These are phyloP conservation scores for Colletotrichum sp. DNA, from an alignment of 2,329 filamentous ascomycete species.

Conservation along the genomic window DNA sequence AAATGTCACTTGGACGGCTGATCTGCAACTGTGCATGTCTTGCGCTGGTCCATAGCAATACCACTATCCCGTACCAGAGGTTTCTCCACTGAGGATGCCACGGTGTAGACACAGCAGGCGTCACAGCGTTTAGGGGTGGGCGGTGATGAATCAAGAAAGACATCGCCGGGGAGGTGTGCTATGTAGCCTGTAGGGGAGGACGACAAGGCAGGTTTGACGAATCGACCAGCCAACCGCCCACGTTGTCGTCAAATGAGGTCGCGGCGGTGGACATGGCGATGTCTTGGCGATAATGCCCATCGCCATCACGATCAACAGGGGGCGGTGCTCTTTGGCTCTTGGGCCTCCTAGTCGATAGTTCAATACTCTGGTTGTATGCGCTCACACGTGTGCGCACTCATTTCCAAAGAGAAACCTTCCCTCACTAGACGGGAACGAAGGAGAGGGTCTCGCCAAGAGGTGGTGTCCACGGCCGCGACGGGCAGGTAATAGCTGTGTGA, in stretches of 20 bases:
- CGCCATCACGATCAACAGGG: background rate
- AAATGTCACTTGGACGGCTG: background rate
- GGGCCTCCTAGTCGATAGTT: background rate
- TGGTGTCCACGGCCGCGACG: background rate
- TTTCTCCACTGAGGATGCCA: background rate
- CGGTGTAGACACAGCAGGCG: background rate
- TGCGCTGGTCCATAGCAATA: background rate
- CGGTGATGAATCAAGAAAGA: background rate
- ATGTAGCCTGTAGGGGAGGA: background rate
- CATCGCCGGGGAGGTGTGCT: background rate
- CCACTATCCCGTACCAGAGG: background rate
- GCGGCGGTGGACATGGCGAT: background rate
- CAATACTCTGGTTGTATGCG: background rate
- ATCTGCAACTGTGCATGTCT: conserved; percentile 7
- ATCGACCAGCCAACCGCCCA: background rate
- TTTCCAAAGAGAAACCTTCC: background rate
- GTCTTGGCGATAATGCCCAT: background rate
- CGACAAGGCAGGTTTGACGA: background rate
- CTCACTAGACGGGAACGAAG: background rate
- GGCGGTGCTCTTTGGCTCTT: background rate
- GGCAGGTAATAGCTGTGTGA: background rate
- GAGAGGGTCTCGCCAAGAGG: conserved; percentile 16
- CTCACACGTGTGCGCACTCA: background rate
- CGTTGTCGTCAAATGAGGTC: background rate
- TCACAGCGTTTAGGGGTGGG: background rate